Conservation (phyloP, 2,329 filamentous ascomycete genomes). For the Nothophaeocryptopus gaeumannii region DNA sequence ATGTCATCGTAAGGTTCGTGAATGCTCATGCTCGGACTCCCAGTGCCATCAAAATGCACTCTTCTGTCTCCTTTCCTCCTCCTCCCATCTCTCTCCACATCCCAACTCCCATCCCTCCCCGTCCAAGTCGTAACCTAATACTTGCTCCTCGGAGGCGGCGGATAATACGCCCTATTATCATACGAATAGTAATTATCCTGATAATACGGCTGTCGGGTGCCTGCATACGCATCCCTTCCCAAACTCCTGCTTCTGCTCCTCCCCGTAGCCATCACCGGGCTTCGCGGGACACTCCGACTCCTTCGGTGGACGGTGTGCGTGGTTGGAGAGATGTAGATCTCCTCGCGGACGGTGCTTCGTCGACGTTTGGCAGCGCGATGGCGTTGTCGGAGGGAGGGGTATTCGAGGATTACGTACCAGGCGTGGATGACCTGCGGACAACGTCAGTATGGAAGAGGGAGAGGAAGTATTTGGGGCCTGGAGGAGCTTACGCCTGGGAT, state of each 20-base stretch:
- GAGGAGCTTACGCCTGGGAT: slow-evolving; percentile 20
- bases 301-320: neutral
- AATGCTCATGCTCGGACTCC: neutral
- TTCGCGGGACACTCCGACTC: slow-evolving; percentile 3
- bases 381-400: slow-evolving; percentile 15
- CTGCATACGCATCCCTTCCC: slow-evolving; percentile 12
- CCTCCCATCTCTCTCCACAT: neutral
- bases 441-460: neutral
- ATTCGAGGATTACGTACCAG: slow-evolving; percentile 21
- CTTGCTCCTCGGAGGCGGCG: slow-evolving; percentile 18
- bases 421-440: slow-evolving; percentile 8
- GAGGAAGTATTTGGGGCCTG: neutral
- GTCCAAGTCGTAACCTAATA: slow-evolving; percentile 2
- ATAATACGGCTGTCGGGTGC: slow-evolving; percentile 17
- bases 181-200: slow-evolving; percentile 12
- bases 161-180: slow-evolving; percentile 5
- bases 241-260: slow-evolving; percentile 13
- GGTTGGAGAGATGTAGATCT: slow-evolving; percentile 8
- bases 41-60: too few relatives aligned
- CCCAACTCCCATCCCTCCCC: neutral
- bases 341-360: slow-evolving; percentile 4
- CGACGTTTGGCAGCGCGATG: slow-evolving; percentile 8
- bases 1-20: too few relatives aligned
- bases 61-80: neutral
- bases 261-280: neutral